Percentiles rank a stretch among this genome's conserved stretches.
These are phyloP conservation scores for Dothistroma pini DNA, from an alignment of 2,329 filamentous ascomycete genomes.

Conservation along the genomic window DNA sequence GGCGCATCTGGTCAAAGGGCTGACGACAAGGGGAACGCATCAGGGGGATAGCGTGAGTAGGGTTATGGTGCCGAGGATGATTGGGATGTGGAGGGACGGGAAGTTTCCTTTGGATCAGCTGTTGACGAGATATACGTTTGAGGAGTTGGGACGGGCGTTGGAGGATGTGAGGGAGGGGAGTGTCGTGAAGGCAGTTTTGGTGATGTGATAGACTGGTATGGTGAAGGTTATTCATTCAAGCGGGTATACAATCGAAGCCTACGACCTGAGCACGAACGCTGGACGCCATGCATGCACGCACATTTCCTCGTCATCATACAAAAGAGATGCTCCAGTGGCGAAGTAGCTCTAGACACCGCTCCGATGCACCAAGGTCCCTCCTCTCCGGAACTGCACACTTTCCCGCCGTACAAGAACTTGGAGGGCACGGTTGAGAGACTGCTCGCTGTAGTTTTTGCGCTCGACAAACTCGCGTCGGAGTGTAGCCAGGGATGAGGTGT, in stretches of 20 bases:
- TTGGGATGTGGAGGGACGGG: conserved; percentile 20
- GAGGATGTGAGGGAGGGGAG: conserved; percentile 18
- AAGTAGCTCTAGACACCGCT: conserved; percentile 49
- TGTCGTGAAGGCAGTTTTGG: conserved; percentile 24
- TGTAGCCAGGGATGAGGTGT: conserved; percentile 86
- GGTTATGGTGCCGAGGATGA: conserved; percentile 22
- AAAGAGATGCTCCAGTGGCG: too few species aligned
- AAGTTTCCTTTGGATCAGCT: conserved; percentile 22
- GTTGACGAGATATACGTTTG: conserved; percentile 19
- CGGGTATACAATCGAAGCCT: background rate
- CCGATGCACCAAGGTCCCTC: conserved; percentile 70
- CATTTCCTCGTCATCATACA: background rate
- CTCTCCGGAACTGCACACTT: conserved; percentile 76
- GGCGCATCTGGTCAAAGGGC: conserved; percentile 19
- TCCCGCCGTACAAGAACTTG: conserved; percentile 84
- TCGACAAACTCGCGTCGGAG: conserved; percentile 88
- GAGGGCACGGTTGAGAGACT: conserved; percentile 76
- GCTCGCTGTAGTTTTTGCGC: conserved; percentile 83
- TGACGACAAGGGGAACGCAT: conserved; percentile 23
- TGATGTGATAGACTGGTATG: conserved; percentile 7
- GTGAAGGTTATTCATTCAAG: background rate
- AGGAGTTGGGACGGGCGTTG: conserved; percentile 20
- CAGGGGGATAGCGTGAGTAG: conserved; percentile 24
- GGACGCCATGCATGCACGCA: background rate
- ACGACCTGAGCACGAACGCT: background rate